These are phyloP conservation scores for Ophiostoma fasciatum DNA, from an alignment of 2,329 filamentous ascomycete genomes.

Conservation along the genomic window DNA sequence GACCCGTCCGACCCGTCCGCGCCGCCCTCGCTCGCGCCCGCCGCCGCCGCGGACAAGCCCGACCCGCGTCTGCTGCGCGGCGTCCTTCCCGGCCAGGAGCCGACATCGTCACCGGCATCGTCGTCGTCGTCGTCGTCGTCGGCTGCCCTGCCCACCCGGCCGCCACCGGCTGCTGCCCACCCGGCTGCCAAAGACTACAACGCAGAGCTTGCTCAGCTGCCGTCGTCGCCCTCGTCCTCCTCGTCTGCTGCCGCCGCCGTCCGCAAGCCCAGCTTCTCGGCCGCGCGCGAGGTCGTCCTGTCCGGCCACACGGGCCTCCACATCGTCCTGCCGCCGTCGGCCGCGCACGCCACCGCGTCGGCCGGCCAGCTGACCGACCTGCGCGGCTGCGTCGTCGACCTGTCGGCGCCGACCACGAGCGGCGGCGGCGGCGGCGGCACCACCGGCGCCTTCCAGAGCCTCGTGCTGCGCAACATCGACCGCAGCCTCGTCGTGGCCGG, in stretches of 20 bases:
- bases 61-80: no score
- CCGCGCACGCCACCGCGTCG: constrained; percentile 55
- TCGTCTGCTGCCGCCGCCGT: constrained; percentile 24
- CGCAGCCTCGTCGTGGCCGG: constrained; percentile 64
- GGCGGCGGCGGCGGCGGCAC: constrained; percentile 17
- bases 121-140: no score
- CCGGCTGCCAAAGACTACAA: constrained; percentile 37
- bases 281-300: constrained; percentile 47
- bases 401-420: constrained; percentile 50
- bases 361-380: constrained; percentile 61
- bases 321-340: constrained; percentile 61
- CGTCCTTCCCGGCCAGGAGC: no score
- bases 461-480: constrained; percentile 51
- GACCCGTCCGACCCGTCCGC: no score
- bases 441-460: constrained; percentile 52
- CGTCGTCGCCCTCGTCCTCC: no score
- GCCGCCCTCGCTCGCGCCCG: constrained; percentile 2
- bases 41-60: constrained; percentile 16
- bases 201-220: constrained; percentile 37
- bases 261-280: constrained; percentile 49
- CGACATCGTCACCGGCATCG: no score
- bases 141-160: constrained; percentile 15
- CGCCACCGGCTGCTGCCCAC: not conserved
- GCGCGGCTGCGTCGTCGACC: constrained; percentile 59
- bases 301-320: constrained; percentile 52